These are phyloP conservation scores for Lolium multiflorum DNA, from an alignment of 176 grass and related monocot genomes.

Conservation along the genomic window DNA sequence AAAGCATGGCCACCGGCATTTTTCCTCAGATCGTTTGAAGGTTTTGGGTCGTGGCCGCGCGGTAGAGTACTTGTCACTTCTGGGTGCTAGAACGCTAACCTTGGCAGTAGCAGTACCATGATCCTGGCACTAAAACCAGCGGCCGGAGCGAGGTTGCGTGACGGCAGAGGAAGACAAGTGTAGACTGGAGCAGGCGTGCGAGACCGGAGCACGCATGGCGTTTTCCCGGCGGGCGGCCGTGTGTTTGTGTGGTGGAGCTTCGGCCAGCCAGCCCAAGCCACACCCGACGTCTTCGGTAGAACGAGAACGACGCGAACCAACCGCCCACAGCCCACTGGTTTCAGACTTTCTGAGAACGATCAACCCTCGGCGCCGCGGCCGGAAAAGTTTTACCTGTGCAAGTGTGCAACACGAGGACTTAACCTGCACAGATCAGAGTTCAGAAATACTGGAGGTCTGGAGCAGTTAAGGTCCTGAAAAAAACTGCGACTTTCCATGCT, in stretches of 20 bases:
- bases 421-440: too few relatives aligned
- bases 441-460: too few relatives aligned
- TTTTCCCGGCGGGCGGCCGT: constrained; percentile 31
- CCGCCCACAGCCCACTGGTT: constrained; percentile 9
- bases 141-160: constrained; percentile 33
- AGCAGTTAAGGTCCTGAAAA: too few relatives aligned
- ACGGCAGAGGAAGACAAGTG: constrained; percentile 36
- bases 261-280: not conserved
- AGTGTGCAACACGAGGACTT: too few relatives aligned
- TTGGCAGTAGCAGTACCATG: not conserved
- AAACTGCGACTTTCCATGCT: too few relatives aligned
- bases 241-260: constrained; percentile 44
- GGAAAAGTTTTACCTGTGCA: too few relatives aligned
- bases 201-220: constrained; percentile 18
- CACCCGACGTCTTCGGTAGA: not conserved
- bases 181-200: not conserved
- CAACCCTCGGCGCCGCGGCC: not conserved
- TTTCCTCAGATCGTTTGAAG: not conserved
- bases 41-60: not conserved
- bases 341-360: not conserved
- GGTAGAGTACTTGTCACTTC: not conserved
- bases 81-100: not conserved
- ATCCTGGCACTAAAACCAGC: constrained; percentile 10
- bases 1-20: constrained; percentile 35
- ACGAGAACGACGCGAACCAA: constrained; percentile 39